Base-by-base conservation (phyloP, 306 rosid genomes). In the Vachellia collinsii region DNA sequence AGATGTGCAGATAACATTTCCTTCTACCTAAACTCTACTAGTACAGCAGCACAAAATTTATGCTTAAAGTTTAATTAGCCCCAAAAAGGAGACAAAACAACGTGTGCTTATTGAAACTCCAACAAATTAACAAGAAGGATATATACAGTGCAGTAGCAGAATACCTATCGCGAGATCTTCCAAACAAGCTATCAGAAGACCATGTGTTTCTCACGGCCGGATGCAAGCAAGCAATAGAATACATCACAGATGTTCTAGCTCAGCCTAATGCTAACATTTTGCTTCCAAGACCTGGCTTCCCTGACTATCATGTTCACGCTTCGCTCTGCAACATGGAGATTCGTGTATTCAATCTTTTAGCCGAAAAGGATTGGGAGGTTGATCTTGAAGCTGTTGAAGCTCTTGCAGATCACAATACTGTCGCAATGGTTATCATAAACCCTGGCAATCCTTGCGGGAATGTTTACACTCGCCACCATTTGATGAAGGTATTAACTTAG, bases 391-490 rank as follows among this genome's bases (percentile, higher is more conserved):
- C 89, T 29, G 80, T 91, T 22, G 85, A 88, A 87, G 81, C 87
- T 82, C 65, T 85, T 38, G 88, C 87, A 37, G 97, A 89, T 87
- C 82, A 85, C 3, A 91, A 91, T 41, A 86, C 92, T 59, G 86
- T 79, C 22, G 97, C 97, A 10, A 85, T 89, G 75, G 92, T 91
- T 54, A 77, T 91, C 77, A 80, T 89, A 56, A 89, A 85, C 47
- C 97, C 97, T 44, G 80, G 89, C 74, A 91, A 88, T 72, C 97
- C 97, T 14, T 86, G 93, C 77, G 93, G 93, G 47, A 89, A 81
- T 75, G 97, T 89, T 62, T 89, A 79, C 74, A 86, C 83, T 1
- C 70, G 73, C 82, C 87, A 88, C 37, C 93, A 91, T 80, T 75
- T 89, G 51, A 76, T 88, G 79, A 82, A 44, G 89, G 96, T 87